Evolutionary conservation across 768 basidiomycete genomes (phyloP).

Genomic region (Hericium erinaceus): DNA sequence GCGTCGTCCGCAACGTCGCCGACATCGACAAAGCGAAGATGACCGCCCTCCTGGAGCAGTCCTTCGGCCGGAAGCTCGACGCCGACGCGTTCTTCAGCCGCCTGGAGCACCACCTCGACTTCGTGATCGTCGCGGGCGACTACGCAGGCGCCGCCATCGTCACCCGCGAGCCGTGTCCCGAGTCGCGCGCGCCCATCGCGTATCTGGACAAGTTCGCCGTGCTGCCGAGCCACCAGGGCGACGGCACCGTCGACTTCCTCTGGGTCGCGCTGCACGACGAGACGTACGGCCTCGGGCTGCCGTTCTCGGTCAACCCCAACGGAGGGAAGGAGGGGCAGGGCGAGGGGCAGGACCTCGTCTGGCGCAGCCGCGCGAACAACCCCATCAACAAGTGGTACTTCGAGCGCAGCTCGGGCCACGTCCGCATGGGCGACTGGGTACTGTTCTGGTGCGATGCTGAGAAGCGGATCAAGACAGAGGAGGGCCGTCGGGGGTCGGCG

Average conservation of each 20-base stretch:
- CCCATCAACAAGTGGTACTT: constrained; percentile 99
- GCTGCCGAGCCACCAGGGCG: constrained; percentile 88
- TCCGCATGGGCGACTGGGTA: constrained; percentile 80
- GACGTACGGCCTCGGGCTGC: constrained; percentile 90
- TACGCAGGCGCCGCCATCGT: constrained; percentile 94
- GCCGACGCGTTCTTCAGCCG: constrained; percentile 69
- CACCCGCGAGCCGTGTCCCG: constrained; percentile 47
- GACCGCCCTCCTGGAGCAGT: constrained; percentile 76
- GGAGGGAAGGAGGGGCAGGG: constrained; percentile 87
- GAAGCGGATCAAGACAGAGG: constrained; percentile 64
- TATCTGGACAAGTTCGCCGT: constrained; percentile 99
- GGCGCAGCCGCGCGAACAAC: constrained; percentile 89
- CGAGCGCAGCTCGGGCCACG: constrained; percentile 87
- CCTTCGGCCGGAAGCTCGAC: constrained; percentile 71
- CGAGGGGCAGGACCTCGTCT: constrained; percentile 85
- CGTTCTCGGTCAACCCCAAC: constrained; percentile 91
- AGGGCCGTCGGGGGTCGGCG: constrained; percentile 51
- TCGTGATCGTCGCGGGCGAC: constrained; percentile 89
- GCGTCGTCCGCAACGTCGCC: constrained; percentile 60
- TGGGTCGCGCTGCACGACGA: constrained; percentile 99
- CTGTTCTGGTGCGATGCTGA: constrained; percentile 99
- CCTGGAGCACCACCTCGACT: constrained; percentile 72
- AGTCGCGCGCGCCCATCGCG: constrained; percentile 49
- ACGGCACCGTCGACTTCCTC: constrained; percentile 97
- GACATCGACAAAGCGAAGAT: constrained; percentile 71